Conservation (phyloP, 192 early-diverging fungal genomes). For the Coemansia sp. region DNA sequence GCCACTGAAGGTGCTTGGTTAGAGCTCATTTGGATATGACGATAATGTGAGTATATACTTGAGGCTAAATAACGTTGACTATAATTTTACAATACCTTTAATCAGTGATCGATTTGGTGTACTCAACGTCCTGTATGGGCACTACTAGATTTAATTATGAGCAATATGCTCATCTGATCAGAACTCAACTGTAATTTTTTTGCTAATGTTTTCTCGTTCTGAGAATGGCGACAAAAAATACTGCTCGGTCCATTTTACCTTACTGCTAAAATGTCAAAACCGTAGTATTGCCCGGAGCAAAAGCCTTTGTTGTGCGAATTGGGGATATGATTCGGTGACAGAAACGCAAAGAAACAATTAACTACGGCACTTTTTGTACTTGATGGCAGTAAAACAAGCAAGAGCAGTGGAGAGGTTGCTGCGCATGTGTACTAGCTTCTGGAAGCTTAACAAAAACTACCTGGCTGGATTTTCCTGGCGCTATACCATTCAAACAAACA, state of each 20-base stretch:
- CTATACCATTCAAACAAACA: background rate
- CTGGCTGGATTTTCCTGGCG: background rate
- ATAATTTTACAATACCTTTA: background rate
- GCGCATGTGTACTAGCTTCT: background rate
- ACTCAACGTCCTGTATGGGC: background rate
- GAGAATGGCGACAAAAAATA: background rate
- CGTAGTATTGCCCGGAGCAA: background rate
- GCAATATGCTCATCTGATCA: background rate
- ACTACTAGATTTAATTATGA: background rate
- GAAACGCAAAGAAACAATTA: background rate
- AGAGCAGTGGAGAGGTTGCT: background rate
- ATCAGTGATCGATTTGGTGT: background rate
- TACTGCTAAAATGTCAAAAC: background rate
- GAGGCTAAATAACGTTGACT: background rate
- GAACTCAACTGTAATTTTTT: background rate
- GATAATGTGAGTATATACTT: background rate
- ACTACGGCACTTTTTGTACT: slow-evolving; percentile 6
- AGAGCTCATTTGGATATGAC: background rate
- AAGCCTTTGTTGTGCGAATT: background rate
- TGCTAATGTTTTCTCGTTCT: background rate
- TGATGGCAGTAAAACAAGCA: background rate
- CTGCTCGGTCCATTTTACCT: background rate
- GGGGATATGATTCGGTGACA: background rate
- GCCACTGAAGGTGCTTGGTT: background rate
- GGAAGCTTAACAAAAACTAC: background rate